phyloP scores from a whole-genome alignment of 257 asterid species.

The Penstemon barbatus region DNA sequence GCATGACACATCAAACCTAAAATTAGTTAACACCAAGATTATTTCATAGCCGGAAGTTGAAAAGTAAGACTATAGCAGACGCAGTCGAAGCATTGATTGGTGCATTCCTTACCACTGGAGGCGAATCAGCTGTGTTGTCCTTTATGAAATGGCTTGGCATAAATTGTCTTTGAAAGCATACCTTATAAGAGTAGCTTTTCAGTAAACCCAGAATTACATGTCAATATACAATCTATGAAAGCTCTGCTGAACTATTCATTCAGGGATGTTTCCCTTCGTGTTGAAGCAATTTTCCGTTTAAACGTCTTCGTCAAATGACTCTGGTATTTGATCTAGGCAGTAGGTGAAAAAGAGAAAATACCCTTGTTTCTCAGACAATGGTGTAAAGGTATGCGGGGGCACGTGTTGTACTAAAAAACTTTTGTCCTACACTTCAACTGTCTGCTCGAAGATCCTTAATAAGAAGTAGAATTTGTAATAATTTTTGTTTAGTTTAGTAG shows the following conservation, averaged over 20 bases:
- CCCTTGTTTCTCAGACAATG: conserved; percentile 29
- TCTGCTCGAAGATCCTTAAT: too few species aligned
- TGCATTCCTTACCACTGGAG: conserved; percentile 38
- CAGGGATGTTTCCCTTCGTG: conserved; percentile 40
- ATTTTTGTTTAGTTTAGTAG: conserved; percentile 5
- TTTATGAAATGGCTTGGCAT: conserved; percentile 48
- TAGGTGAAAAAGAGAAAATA: conserved; percentile 47
- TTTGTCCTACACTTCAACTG: too few species aligned
- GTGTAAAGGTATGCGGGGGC: too few species aligned
- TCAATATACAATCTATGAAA: conserved; percentile 23
- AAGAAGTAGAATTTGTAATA: too few species aligned
- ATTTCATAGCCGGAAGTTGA: conserved; percentile 18
- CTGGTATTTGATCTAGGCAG: too few species aligned
- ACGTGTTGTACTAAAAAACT: too few species aligned
- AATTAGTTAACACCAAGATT: too few species aligned
- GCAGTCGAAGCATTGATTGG: conserved; percentile 53
- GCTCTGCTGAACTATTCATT: conserved; percentile 35
- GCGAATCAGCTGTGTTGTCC: conserved; percentile 37
- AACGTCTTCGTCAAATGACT: too few species aligned
- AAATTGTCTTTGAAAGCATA: conserved; percentile 16
- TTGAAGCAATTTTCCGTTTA: conserved; percentile 38
- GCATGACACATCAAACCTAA: too few species aligned
- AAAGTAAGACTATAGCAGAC: conserved; percentile 43
- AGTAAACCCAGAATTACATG: too few species aligned
- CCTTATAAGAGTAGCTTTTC: conserved; percentile 33